phyloP scores from a whole-genome alignment of 352 stramenopile species.

The Globisporangium lucens region DNA sequence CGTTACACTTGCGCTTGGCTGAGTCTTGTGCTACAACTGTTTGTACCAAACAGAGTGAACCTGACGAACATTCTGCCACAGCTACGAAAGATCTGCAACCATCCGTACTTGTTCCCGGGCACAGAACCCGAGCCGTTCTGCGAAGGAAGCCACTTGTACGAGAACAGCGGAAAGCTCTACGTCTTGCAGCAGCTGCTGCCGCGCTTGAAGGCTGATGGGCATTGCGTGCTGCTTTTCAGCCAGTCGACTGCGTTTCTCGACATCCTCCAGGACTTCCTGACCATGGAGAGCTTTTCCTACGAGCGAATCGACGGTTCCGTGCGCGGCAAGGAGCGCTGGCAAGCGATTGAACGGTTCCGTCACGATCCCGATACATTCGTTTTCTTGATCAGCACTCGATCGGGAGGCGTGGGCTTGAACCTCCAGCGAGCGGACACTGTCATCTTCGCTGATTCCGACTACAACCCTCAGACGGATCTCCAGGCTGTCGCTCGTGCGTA shows the following conservation, averaged over 20 bases:
- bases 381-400: slow-evolving; percentile 76
- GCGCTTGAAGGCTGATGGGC: slow-evolving; percentile 73
- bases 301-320: slow-evolving; percentile 77
- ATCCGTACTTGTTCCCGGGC: slow-evolving; percentile 92
- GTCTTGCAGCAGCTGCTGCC: slow-evolving; percentile 84
- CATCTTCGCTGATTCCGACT: slow-evolving; percentile 79
- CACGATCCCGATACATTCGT: slow-evolving; percentile 89
- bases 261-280: slow-evolving; percentile 81
- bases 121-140: slow-evolving; percentile 71
- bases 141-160: slow-evolving; percentile 67
- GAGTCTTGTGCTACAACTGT: not conserved
- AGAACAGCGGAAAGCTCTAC: slow-evolving; percentile 79
- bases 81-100: slow-evolving; percentile 73
- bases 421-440: slow-evolving; percentile 80
- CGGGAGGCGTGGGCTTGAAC: slow-evolving; percentile 67
- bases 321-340: slow-evolving; percentile 73
- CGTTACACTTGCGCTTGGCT: not conserved
- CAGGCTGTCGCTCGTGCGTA: slow-evolving; percentile 72
- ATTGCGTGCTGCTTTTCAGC: slow-evolving; percentile 85
- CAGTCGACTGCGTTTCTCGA: slow-evolving; percentile 73
- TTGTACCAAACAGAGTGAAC: slow-evolving; percentile 32
- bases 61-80: slow-evolving; percentile 99
- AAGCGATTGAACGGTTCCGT: slow-evolving; percentile 77
- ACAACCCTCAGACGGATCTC: slow-evolving; percentile 71
- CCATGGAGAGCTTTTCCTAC: slow-evolving; percentile 70